Conservation (phyloP, 768 basidiomycete species). For the Sporobolomyces roseus region DNA sequence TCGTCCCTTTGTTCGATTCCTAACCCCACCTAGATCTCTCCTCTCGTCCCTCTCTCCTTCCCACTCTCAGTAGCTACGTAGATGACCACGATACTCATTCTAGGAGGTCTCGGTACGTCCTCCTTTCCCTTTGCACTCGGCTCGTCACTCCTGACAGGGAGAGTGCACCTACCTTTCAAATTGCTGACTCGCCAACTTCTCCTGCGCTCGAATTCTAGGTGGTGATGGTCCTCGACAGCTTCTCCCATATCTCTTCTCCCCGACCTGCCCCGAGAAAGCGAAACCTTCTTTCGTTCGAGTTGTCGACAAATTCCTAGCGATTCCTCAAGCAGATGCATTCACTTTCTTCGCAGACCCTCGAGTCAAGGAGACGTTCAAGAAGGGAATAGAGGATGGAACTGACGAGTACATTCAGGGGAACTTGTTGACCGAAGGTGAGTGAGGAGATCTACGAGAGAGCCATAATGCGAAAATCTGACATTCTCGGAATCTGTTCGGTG, state of each 20-base stretch:
- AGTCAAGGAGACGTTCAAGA: neutral
- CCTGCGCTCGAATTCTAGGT: neutral
- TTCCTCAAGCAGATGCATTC: constrained; percentile 21
- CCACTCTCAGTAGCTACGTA: neutral
- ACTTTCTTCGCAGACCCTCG: constrained; percentile 23
- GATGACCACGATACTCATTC: constrained; percentile 31
- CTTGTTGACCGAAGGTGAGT: constrained; percentile 25
- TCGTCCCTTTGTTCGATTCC: too few species aligned
- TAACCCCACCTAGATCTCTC: too few species aligned
- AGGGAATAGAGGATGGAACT: neutral
- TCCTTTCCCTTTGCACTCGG: neutral
- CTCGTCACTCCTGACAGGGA: neutral
- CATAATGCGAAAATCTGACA: too few species aligned
- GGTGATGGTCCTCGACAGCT: constrained; percentile 29
- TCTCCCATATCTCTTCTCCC: constrained; percentile 26
- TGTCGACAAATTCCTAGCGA: constrained; percentile 27
- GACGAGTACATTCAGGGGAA: constrained; percentile 35
- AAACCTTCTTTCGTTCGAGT: constrained; percentile 19
- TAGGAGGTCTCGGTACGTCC: constrained; percentile 32
- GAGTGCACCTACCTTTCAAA: neutral
- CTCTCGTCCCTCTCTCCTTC: neutral
- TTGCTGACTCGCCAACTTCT: neutral
- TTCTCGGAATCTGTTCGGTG: too few species aligned
- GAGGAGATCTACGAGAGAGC: too few species aligned
- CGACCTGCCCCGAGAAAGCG: neutral